These are phyloP conservation scores for Musa schizocarpa DNA, from an alignment of 176 grass and related monocot species.

Conservation along the genomic window DNA sequence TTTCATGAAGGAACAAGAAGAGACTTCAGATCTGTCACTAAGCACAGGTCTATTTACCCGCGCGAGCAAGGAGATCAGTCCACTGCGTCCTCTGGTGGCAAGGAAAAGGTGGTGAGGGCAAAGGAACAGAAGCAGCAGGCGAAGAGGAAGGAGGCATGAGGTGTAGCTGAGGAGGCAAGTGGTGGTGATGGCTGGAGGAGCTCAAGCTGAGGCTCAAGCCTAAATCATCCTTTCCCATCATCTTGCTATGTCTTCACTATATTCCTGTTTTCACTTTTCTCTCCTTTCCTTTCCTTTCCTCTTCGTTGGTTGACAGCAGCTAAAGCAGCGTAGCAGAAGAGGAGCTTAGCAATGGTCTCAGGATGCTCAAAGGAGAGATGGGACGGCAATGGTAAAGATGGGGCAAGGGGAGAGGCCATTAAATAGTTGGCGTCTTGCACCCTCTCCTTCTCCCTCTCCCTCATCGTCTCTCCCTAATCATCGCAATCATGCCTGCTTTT, in stretches of 20 bases:
- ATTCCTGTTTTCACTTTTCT: not conserved
- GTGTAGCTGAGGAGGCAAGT: not conserved
- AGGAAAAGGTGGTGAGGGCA: not conserved
- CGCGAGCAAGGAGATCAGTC: not conserved
- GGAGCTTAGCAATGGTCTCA: too few species aligned
- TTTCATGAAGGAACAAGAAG: not conserved
- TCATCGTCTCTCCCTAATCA: not conserved
- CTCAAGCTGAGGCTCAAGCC: conserved; percentile 21
- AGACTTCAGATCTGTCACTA: not conserved
- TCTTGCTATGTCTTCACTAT: conserved; percentile 2
- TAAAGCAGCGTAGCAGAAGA: not conserved
- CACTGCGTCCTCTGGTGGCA: not conserved
- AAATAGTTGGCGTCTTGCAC: not conserved
- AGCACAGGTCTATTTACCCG: not conserved
- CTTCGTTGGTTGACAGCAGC: not conserved
- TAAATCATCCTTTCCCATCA: conserved; percentile 25
- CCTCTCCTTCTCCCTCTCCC: too few species aligned
- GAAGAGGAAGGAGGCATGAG: not conserved
- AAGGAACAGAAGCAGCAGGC: not conserved
- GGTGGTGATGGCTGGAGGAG: not conserved
- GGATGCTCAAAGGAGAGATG: too few species aligned
- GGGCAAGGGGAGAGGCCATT: not conserved
- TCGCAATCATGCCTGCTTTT: not conserved
- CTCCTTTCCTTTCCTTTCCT: not conserved
- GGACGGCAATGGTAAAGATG: not conserved